Percentiles rank a stretch among this genome's conserved stretches.
Evolutionary conservation across 1,284 basidiomycete genomes (phyloP).

Genomic region (Cryptococcus neoformans): DNA sequence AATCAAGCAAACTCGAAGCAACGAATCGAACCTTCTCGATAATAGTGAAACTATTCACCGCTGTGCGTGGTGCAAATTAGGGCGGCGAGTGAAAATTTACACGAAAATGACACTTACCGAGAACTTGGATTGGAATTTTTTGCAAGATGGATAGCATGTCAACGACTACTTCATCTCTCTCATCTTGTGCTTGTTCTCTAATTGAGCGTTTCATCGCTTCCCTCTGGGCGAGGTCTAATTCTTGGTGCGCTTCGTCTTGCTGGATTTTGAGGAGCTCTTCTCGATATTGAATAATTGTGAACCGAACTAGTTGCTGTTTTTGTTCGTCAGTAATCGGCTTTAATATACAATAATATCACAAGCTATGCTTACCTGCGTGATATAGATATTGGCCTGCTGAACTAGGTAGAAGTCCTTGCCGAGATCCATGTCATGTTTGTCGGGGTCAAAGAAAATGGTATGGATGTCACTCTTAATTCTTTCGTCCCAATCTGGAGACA

Average conservation of each 20-base stretch:
- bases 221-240: not conserved
- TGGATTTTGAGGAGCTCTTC: conserved; percentile 20
- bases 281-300: conserved; percentile 40
- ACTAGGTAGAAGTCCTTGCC: conserved; percentile 37
- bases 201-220: not conserved
- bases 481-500: conserved; percentile 27
- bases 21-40: conserved; percentile 87
- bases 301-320: conserved; percentile 30
- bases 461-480: conserved; percentile 31
- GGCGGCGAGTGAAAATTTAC: not conserved
- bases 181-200: conserved; percentile 1
- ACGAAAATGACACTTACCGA: conserved; percentile 20
- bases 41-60: conserved; percentile 69
- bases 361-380: conserved; percentile 30
- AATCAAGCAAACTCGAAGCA: conserved; percentile 78
- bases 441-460: conserved; percentile 26
- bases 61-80: conserved; percentile 15
- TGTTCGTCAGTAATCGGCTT: conserved; percentile 13
- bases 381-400: conserved; percentile 45
- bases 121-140: conserved; percentile 31
- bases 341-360: not conserved
- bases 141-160: conserved; percentile 31
- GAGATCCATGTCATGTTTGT: conserved; percentile 18
- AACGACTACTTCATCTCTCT: conserved; percentile 11
- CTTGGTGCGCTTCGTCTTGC: not conserved